These are phyloP conservation scores for Clarireedia homoeocarpa DNA, from an alignment of 2,329 filamentous ascomycete species.

Conservation along the genomic window DNA sequence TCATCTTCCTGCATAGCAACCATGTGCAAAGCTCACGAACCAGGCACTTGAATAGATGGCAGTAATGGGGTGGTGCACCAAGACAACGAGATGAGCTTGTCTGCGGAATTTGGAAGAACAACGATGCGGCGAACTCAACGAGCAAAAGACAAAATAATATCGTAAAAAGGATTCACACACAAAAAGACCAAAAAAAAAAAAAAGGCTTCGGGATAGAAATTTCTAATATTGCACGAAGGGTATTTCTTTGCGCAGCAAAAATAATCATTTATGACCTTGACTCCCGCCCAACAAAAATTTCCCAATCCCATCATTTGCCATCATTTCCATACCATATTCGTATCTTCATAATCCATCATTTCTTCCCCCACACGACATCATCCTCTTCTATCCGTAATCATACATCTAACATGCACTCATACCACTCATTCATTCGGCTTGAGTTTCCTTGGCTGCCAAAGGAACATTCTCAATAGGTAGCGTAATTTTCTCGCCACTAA, in stretches of 20 bases:
- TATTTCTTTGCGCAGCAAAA: constrained; percentile 2
- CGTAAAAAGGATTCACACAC: no score
- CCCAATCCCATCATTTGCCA: neutral
- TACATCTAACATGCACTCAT: neutral
- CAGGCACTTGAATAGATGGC: no score
- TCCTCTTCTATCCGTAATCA: neutral
- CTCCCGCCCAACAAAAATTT: neutral
- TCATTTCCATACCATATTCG: neutral
- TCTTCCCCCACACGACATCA: no score
- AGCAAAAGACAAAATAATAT: no score
- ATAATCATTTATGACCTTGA: neutral
- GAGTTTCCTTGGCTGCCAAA: neutral
- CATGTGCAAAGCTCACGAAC: no score
- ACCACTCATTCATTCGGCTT: neutral
- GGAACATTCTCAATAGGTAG: constrained; percentile 14
- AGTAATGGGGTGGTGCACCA: no score
- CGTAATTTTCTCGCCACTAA: constrained; percentile 26
- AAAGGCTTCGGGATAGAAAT: no score
- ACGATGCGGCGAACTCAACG: no score
- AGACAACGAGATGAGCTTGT: no score
- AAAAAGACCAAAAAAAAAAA: no score
- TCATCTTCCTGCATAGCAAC: no score
- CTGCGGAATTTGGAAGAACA: no score
- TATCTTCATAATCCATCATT: neutral
- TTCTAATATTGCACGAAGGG: neutral